Conservation (phyloP, 208 protist genomes). For the Naegleria fowleri region DNA sequence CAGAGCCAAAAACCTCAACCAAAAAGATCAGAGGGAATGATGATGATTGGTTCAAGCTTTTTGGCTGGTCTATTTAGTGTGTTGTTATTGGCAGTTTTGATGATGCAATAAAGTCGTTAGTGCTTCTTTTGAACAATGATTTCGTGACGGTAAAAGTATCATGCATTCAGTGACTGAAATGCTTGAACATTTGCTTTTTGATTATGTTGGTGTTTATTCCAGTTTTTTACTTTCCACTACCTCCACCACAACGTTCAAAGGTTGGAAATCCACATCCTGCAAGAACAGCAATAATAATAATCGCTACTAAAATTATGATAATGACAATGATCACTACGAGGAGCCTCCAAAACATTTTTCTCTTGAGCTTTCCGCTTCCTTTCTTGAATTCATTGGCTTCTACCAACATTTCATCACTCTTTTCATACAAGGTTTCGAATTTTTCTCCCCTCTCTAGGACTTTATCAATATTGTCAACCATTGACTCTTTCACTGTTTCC, state of each 20-base stretch:
- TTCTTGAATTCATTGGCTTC: neutral
- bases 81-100: no score
- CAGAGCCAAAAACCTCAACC: no score
- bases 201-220: no score
- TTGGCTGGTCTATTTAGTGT: no score
- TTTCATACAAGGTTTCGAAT: neutral
- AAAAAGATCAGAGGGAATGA: no score
- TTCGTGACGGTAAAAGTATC: no score
- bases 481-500: neutral
- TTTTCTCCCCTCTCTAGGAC: constrained; percentile 21
- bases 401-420: neutral
- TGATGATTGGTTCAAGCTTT: no score
- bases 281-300: constrained; percentile 16
- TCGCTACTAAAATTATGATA: neutral
- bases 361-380: neutral
- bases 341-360: neutral
- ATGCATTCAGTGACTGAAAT: no score
- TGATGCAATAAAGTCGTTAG: no score
- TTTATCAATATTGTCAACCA: constrained; percentile 28
- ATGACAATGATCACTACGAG: neutral
- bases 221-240: no score
- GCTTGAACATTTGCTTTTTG: no score
- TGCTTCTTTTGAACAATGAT: no score
- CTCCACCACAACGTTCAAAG: neutral
- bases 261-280: constrained; percentile 23